A percentile compares a stretch with the other conserved stretches of the same genome.
phyloP scores from a whole-genome alignment of 371 early-diverging fungal species.

The Mycotypha africana region DNA sequence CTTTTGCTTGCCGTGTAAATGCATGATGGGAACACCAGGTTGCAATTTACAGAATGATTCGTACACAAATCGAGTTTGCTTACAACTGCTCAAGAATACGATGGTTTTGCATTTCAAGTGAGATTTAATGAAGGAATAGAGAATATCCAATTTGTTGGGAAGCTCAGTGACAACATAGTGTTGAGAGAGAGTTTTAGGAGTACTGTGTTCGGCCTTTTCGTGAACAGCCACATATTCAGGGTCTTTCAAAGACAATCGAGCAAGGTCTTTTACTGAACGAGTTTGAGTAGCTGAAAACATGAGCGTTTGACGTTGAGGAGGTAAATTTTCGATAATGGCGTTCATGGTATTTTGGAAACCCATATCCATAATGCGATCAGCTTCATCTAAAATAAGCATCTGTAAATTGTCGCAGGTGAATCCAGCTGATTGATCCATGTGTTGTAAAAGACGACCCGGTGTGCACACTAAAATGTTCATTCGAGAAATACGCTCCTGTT shows the following conservation, averaged over 20 bases:
- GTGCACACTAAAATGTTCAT: slow-evolving; percentile 98
- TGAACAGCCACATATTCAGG: slow-evolving; percentile 96
- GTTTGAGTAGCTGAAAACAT: slow-evolving; percentile 97
- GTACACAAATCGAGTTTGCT: slow-evolving; percentile 75
- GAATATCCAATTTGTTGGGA: slow-evolving; percentile 82
- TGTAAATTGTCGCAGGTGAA: slow-evolving; percentile 84
- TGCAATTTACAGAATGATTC: slow-evolving; percentile 94
- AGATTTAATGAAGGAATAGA: slow-evolving; percentile 89
- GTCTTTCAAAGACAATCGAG: slow-evolving; percentile 81
- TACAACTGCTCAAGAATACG: slow-evolving; percentile 39
- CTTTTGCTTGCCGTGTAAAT: slow-evolving; percentile 95
- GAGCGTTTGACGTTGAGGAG: slow-evolving; percentile 83
- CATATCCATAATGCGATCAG: slow-evolving; percentile 93
- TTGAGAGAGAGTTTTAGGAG: slow-evolving; percentile 79
- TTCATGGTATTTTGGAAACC: slow-evolving; percentile 95
- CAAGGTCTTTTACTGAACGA: slow-evolving; percentile 89
- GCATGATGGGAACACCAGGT: slow-evolving; percentile 87
- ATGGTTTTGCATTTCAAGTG: slow-evolving; percentile 78
- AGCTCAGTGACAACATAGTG: slow-evolving; percentile 81
- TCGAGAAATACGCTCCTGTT: slow-evolving; percentile 76
- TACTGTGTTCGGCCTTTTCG: slow-evolving; percentile 74
- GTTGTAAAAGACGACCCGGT: slow-evolving; percentile 97
- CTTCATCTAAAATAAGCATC: slow-evolving; percentile 96
- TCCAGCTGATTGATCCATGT: slow-evolving; percentile 94
- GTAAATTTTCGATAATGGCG: slow-evolving; percentile 91